Percentiles rank a stretch among this genome's conserved stretches.
Evolutionary conservation across 2,329 filamentous ascomycete species (phyloP).

Genomic region (Myriosclerotinia curreyana): DNA sequence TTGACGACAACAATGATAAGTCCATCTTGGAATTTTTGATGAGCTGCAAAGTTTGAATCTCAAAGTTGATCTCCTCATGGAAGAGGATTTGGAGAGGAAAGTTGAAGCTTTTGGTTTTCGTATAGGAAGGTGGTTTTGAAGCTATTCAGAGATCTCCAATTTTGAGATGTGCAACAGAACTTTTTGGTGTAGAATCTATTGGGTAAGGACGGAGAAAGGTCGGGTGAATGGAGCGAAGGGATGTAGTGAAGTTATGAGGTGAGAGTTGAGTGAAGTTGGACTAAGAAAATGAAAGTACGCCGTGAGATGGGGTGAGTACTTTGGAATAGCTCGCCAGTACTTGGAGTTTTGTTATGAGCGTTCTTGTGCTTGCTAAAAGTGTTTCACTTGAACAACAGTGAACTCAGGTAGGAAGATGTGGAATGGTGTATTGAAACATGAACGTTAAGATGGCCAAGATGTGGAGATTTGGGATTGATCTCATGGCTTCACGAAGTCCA

Average conservation of each 20-base stretch:
- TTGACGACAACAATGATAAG: too few species aligned
- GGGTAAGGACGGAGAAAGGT: background rate
- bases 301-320: background rate
- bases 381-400: accelerated
- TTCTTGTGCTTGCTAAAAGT: background rate
- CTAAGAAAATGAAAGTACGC: background rate
- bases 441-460: too few species aligned
- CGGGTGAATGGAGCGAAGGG: background rate
- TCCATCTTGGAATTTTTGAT: too few species aligned
- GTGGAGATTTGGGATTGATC: background rate
- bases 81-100: background rate
- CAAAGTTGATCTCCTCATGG: background rate
- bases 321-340: too few species aligned
- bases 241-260: background rate
- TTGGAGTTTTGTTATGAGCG: background rate
- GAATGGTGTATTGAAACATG: too few species aligned
- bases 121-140: background rate
- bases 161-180: background rate
- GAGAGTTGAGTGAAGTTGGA: background rate
- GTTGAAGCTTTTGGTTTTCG: background rate
- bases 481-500: background rate
- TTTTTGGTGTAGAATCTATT: background rate
- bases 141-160: background rate
- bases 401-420: background rate
- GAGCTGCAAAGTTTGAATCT: too few species aligned